A percentile compares a stretch with the other conserved stretches of the same genome.
These are phyloP conservation scores for Naganishia sp. DNA, from an alignment of 1,284 basidiomycete species.

Conservation along the genomic window DNA sequence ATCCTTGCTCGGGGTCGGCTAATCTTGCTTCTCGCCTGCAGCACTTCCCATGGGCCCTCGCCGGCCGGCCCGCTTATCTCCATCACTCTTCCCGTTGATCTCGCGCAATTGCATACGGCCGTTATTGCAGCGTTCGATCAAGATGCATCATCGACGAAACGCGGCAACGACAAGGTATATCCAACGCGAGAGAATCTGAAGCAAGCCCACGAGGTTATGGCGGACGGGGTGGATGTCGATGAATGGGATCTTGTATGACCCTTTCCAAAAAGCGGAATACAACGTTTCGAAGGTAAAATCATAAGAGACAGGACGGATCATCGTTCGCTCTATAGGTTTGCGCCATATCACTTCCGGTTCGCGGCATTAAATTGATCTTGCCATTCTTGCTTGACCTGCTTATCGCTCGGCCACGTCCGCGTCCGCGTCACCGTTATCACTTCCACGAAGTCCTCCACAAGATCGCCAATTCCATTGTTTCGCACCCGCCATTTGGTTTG, in stretches of 20 bases:
- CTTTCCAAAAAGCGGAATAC: too few species aligned
- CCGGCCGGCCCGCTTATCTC: not conserved
- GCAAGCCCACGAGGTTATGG: not conserved
- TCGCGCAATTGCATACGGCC: not conserved
- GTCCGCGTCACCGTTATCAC: constrained; percentile 13
- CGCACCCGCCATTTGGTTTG: constrained; percentile 16
- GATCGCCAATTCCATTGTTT: constrained; percentile 10
- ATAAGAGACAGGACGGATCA: too few species aligned
- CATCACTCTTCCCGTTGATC: constrained; percentile 23
- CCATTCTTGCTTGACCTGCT: constrained; percentile 11
- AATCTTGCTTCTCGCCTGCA: not conserved
- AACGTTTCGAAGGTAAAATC: too few species aligned
- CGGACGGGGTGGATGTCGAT: constrained; percentile 24
- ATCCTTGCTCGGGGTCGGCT: too few species aligned
- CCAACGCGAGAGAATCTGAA: constrained; percentile 1
- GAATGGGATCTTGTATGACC: constrained; percentile 30
- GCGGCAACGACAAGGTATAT: not conserved
- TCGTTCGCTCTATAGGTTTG: not conserved
- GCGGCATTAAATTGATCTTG: not conserved
- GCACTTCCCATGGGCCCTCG: constrained; percentile 8
- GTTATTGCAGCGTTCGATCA: constrained; percentile 8
- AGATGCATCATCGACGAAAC: not conserved
- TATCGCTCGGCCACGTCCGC: constrained; percentile 16
- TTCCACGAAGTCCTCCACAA: constrained; percentile 20
- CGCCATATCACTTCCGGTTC: too few species aligned